These are phyloP conservation scores for Marchantia polymorpha DNA, from an alignment of 225 moss, liverwort and hornwort species.

Conservation along the genomic window DNA sequence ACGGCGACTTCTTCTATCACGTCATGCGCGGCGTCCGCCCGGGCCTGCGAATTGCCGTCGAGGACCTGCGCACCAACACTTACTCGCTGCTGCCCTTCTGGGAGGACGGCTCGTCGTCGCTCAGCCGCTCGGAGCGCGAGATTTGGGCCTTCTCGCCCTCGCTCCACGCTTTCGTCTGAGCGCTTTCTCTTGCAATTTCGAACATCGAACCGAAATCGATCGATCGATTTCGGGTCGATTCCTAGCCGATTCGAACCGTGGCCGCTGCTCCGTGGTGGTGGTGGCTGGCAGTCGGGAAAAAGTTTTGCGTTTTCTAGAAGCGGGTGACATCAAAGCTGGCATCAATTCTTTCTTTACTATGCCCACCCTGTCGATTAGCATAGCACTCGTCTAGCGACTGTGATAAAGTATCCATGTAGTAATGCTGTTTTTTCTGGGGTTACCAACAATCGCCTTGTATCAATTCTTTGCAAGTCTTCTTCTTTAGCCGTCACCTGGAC, in stretches of 20 bases:
- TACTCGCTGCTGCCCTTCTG: not conserved
- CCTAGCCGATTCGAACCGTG: no score
- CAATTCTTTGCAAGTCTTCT: not conserved
- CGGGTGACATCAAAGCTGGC: not conserved
- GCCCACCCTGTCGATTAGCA: not conserved
- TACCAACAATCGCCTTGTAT: not conserved
- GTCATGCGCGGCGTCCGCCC: constrained; percentile 2
- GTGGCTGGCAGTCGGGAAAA: not conserved
- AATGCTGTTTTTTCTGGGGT: not conserved
- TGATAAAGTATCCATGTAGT: not conserved
- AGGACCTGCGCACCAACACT: constrained; percentile 4
- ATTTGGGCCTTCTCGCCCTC: constrained; percentile 17
- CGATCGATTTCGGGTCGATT: no score
- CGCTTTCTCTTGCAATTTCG: no score
- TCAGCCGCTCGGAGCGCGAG: constrained; percentile 13
- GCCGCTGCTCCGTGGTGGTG: no score
- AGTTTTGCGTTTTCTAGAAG: not conserved
- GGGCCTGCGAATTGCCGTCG: constrained; percentile 6
- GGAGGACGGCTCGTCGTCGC: not conserved
- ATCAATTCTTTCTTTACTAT: no score
- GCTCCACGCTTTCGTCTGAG: not conserved
- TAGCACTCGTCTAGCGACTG: not conserved
- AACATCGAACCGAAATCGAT: no score
- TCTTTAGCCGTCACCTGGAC: not conserved
- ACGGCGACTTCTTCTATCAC: not conserved